These are phyloP conservation scores for Globisporangium middletonii DNA, from an alignment of 352 stramenopile genomes.

Conservation along the genomic window DNA sequence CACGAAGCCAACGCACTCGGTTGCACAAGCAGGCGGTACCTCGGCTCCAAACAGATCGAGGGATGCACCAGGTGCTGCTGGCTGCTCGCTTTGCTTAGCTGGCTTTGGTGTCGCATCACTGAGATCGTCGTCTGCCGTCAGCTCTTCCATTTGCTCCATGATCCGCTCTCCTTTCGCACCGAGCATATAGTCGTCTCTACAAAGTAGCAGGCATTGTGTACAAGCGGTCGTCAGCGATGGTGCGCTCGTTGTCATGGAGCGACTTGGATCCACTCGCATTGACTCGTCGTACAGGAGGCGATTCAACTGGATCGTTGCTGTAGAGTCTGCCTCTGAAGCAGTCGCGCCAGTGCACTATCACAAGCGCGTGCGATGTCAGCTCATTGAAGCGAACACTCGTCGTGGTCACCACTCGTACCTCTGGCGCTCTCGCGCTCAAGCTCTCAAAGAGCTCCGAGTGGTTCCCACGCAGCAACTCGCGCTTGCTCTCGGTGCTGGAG, in stretches of 20 bases:
- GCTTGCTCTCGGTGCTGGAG: neutral
- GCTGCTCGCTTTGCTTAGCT: neutral
- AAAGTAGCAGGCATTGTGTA: neutral
- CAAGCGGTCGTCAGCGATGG: neutral
- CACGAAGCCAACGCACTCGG: no score
- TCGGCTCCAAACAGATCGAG: constrained; percentile 2
- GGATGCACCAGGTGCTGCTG: neutral
- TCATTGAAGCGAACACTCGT: neutral
- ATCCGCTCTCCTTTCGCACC: constrained; percentile 30
- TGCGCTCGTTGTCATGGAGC: neutral
- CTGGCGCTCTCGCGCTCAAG: neutral
- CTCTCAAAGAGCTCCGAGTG: constrained; percentile 3
- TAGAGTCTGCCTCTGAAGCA: neutral
- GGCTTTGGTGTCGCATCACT: neutral
- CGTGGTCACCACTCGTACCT: constrained; percentile 1
- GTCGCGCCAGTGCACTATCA: neutral
- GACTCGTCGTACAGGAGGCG: constrained; percentile 28
- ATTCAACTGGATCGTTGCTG: constrained; percentile 24
- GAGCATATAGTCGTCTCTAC: constrained; percentile 49
- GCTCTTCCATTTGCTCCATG: constrained; percentile 45
- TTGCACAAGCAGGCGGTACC: neutral
- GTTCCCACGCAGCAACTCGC: neutral
- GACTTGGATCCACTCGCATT: neutral
- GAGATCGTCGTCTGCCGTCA: constrained; percentile 14
- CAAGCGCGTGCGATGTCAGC: neutral